Percentiles rank a stretch among this genome's conserved stretches.
These are phyloP conservation scores for Candida chilensis DNA, from an alignment of 805 yeast genomes.

Conservation along the genomic window DNA sequence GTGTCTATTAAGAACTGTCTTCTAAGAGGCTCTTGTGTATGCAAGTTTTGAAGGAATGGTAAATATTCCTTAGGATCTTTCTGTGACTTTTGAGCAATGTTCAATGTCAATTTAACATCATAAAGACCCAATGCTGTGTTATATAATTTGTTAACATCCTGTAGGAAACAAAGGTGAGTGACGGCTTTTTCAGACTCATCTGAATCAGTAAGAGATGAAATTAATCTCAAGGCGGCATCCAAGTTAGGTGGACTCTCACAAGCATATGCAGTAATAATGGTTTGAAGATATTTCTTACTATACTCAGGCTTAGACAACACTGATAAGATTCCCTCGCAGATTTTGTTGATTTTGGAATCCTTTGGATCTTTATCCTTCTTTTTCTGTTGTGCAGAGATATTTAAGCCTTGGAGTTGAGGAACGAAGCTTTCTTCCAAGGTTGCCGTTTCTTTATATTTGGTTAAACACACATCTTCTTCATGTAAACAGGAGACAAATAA, in stretches of 20 bases:
- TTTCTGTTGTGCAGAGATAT: slow-evolving; percentile 14
- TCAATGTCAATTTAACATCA: slow-evolving; percentile 70
- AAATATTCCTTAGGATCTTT: slow-evolving; percentile 96
- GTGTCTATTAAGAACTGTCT: slow-evolving; percentile 75
- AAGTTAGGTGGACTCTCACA: slow-evolving; percentile 86
- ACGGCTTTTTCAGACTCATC: slow-evolving; percentile 48
- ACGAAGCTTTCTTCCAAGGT: slow-evolving; percentile 1
- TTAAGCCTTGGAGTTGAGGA: not conserved
- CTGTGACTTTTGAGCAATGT: slow-evolving; percentile 92
- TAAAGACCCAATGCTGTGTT: slow-evolving; percentile 74
- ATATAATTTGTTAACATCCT: slow-evolving; percentile 80
- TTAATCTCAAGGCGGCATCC: slow-evolving; percentile 59
- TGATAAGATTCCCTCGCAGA: slow-evolving; percentile 63
- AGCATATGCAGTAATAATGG: slow-evolving; percentile 85
- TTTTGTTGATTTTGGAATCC: slow-evolving; percentile 58
- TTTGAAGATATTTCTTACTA: slow-evolving; percentile 54
- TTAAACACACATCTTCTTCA: slow-evolving; percentile 75
- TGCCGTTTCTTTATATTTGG: slow-evolving; percentile 74
- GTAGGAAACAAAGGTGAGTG: slow-evolving; percentile 81
- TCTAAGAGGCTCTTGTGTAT: slow-evolving; percentile 57
- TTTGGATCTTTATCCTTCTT: slow-evolving; percentile 23
- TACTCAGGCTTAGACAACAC: slow-evolving; percentile 44
- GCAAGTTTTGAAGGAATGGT: slow-evolving; percentile 79
- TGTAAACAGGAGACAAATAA: slow-evolving; percentile 78
- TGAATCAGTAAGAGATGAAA: slow-evolving; percentile 39